These are phyloP conservation scores for Podospora conica DNA, from an alignment of 495 filamentous ascomycete genomes.

Conservation along the genomic window DNA sequence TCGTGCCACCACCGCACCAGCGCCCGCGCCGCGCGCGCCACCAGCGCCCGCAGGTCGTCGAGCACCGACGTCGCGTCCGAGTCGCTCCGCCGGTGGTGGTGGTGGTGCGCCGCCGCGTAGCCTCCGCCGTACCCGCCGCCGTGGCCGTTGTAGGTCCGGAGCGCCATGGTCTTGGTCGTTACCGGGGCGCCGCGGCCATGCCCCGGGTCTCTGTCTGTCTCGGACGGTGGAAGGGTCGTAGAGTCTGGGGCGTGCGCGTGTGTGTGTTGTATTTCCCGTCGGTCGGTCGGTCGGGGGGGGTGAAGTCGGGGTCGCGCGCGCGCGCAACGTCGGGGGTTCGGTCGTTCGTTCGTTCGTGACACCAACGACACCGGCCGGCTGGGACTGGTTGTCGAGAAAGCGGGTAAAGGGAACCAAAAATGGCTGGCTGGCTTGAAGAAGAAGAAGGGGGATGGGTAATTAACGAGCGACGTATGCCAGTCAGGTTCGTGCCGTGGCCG, in stretches of 20 bases:
- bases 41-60: conserved; percentile 23
- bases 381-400: not conserved
- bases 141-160: not conserved
- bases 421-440: not conserved
- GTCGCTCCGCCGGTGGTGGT: conserved; percentile 10
- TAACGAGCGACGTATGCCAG: not conserved
- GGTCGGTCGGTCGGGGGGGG: not conserved
- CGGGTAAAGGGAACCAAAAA: not conserved
- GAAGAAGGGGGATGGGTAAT: no score
- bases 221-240: no score
- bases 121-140: not conserved
- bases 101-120: conserved; percentile 6
- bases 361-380: not conserved
- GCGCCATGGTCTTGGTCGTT: not conserved
- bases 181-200: conserved; percentile 22
- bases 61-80: conserved; percentile 23
- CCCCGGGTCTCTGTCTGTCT: not conserved
- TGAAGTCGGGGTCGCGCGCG: not conserved
- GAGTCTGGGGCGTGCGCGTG: no score
- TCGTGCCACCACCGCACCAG: conserved; percentile 33
- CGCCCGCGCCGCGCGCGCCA: conserved; percentile 29
- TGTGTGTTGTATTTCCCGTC: not conserved
- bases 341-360: not conserved
- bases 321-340: not conserved
- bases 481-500: not conserved